Evolutionary conservation across 2,329 filamentous ascomycete species (phyloP), one percentile per base, ranked within the genome.

Genomic region (Colletotrichum plurivorum): DNA sequence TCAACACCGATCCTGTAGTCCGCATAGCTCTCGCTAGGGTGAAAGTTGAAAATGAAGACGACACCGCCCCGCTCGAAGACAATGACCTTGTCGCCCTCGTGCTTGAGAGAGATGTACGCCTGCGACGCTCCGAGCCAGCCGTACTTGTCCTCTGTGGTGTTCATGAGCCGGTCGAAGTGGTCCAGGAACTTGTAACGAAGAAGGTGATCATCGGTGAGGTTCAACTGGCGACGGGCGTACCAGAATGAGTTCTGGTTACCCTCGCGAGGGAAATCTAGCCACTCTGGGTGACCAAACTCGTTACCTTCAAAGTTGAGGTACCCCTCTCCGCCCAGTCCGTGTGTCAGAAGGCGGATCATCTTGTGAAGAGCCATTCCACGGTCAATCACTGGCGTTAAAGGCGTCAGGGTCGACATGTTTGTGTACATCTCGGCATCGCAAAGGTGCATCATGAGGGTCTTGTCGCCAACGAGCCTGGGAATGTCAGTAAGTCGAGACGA

Each of bases 231-330:
- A 22, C 96, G 90, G 3, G 95, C 95, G 78, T 97, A 97, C 90
- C 94, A 95, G 86, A 95, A 98, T 53, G 93, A 96, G 82, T 97
- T 97, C 76, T 91, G 84, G 82, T 98, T 98, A 68, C 96, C 96
- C 76, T 92, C 94, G 59, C 96, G 93, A 4, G 96, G 96, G 81
- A 99, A 99, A 80, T 99, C 96, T 46, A 99, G 92, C 96, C 96
- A 99, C 81, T 99, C 96, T 0, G 96, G 96, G 78, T 99, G 96
- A 0, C 96, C 96, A 77, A 99, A 99, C 81, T 99, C 96, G 81
- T 99, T 99, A 70, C 96, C 96, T 83, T 98, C 95, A 75, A 99
- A 99, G 84, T 98, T 99, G 61, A 99, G 92, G 78, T 97, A 99
- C 46, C 95, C 96, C 81, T 99, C 96, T 63, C 96, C 96, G 68